phyloP scores from a whole-genome alignment of 2,329 filamentous ascomycete genomes.

The Trichothecium sympodiale region DNA sequence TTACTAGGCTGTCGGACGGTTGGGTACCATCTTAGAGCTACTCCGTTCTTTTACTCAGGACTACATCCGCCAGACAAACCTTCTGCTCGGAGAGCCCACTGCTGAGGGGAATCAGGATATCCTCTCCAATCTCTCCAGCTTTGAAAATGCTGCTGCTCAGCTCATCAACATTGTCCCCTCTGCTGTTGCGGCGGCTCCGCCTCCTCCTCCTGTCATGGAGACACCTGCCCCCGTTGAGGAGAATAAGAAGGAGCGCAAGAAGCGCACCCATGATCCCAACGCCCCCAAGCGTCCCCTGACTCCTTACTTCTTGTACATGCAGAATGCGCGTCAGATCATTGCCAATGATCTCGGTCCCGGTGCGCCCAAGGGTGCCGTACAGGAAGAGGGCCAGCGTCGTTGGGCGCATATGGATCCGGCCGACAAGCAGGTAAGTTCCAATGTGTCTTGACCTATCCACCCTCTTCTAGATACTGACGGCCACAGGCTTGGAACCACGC shows the following conservation, averaged over 20 bases:
- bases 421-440: conserved; percentile 50
- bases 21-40: conserved; percentile 68
- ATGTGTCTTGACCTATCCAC: not conserved
- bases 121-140: conserved; percentile 38
- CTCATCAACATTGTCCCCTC: conserved; percentile 21
- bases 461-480: conserved; percentile 4
- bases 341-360: conserved; percentile 64
- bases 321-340: conserved; percentile 75
- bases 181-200: conserved; percentile 15
- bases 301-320: conserved; percentile 91
- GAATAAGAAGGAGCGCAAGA: conserved; percentile 84
- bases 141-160: conserved; percentile 39
- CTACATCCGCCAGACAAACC: conserved; percentile 81
- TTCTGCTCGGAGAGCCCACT: conserved; percentile 58
- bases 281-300: conserved; percentile 90
- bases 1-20: conserved; percentile 47
- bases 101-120: conserved; percentile 33
- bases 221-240: conserved; percentile 42
- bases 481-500: conserved; percentile 49
- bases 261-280: conserved; percentile 78
- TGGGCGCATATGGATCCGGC: conserved; percentile 68
- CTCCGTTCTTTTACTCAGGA: conserved; percentile 72
- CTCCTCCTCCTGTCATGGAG: too few species aligned
- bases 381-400: conserved; percentile 74
- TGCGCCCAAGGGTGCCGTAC: conserved; percentile 75